A percentile compares a stretch with the other conserved stretches of the same genome.
phyloP scores from a whole-genome alignment of 148 eudicot species.

The Hydrangea macrophylla region DNA sequence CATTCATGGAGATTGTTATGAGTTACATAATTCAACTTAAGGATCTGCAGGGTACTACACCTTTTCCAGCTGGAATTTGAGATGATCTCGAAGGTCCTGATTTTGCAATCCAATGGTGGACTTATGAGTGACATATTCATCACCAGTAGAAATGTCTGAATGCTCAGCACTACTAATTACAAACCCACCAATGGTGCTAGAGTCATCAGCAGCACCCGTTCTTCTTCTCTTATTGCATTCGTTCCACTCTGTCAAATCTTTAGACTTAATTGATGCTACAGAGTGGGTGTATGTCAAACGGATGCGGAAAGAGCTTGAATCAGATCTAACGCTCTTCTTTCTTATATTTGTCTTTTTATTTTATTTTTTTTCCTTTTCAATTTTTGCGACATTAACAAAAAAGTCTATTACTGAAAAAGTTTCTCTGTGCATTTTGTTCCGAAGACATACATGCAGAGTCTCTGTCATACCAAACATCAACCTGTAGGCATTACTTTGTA shows the following conservation, averaged over 20 bases:
- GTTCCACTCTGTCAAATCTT: conserved; percentile 28
- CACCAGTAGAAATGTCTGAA: conserved; percentile 23
- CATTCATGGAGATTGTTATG: too few relatives aligned
- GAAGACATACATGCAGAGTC: background rate
- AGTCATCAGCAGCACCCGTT: conserved; percentile 33
- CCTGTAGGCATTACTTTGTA: background rate
- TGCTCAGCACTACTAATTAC: conserved; percentile 11
- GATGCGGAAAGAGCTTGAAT: conserved; percentile 58
- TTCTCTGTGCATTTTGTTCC: background rate
- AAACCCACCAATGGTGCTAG: conserved; percentile 11
- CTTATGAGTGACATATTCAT: conserved; percentile 14
- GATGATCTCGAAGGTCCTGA: conserved; percentile 6
- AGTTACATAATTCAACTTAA: conserved; percentile 1
- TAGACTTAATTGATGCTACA: conserved; percentile 28
- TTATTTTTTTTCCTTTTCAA: background rate
- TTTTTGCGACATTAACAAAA: conserved; percentile 3
- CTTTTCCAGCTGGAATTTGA: conserved; percentile 37
- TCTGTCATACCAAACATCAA: background rate
- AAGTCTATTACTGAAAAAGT: background rate
- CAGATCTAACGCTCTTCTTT: conserved; percentile 58
- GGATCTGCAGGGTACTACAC: conserved; percentile 19
- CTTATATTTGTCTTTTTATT: conserved; percentile 5
- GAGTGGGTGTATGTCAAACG: conserved; percentile 61
- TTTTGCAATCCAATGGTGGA: conserved; percentile 25
- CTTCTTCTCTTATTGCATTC: conserved; percentile 66